Base-by-base conservation (phyloP, 805 yeast species). In the Monosporozyma unispora region DNA sequence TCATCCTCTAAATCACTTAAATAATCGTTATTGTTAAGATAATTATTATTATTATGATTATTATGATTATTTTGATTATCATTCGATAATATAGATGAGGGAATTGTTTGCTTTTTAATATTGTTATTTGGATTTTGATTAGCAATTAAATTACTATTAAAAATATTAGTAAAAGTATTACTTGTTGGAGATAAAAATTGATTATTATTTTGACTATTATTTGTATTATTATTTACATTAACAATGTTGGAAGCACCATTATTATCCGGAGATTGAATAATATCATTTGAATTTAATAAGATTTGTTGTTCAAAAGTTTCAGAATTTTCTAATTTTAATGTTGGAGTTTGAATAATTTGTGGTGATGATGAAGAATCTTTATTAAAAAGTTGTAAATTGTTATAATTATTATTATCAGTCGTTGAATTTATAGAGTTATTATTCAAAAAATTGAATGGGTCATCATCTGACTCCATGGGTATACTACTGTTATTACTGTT, bases 261-360 rank as follows among this genome's bases (percentile, higher is more conserved):
- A 29, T 29, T 25, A 35, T 22, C 28, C 25, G 44, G 29, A n/a
- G 31, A 41, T 33, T 23, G 29, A 33, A 18, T 12, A 29, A 43
- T 43, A 29, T 28, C 35, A 29, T 28, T 28, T 6, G 33, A 29
- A 43, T 43, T 43, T 41, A 41, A 41, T 27, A 41, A 25, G 12
- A 18, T 43, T 28, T 29, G 23, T 18, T 43, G 22, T 29, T 19
- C 37, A 21, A 31, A 44, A 6, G 37, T 29, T 21, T 48, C 50
- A 38, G 47, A 43, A 22, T 44, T 27, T 37, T 57, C 60, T 3
- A 55, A 47, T 43, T 55, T 57, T 38, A 57, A 43, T 10, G 60
- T 57, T n/a, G 60, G 60, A 3, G 60, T 57, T 23, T 37, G 37
- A 19, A 27, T 31, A 23, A 41, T 18, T 40, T 35, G 47, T 18